Base-by-base conservation (phyloP, 805 yeast species). In the Wilhelminamyces savonicus region DNA sequence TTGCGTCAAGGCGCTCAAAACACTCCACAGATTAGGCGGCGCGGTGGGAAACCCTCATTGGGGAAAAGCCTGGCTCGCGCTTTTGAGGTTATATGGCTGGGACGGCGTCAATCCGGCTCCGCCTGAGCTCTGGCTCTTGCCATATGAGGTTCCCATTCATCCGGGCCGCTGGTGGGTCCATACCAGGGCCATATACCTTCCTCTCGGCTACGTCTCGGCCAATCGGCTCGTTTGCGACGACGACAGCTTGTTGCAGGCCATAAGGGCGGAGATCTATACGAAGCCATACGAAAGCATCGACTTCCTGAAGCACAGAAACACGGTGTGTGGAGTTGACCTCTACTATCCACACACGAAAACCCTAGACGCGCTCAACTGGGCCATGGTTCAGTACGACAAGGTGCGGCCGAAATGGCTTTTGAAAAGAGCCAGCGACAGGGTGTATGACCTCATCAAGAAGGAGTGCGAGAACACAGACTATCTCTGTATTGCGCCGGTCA, bases 121-220 rank as follows among this genome's bases (percentile, higher is more conserved):
- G 3, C 90, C 97, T 2, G 99, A 92, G 50, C 59, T 87, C 28
- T 92, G 95, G 92, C 56, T 81, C 35, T 55, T 90, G 24, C 99
- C 98, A 2, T 83, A 86, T 37, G 50, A 66, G 28, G 46, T 81
- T 2, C 94, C 95, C 0, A 65, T 87, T 23, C 97, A 92, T 49
- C 98, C 99, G 1, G 94, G 88, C 21, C 73, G 84, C 50, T 92
- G 97, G 98, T 92, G 99, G 99, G 96, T 90, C 14, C 99, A 92
- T 49, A 88, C 97, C 0, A 67, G 99, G 33, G 95, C 92, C 1
- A 84, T 92, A 14, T 92, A 88, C 46, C 54, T 83, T 20, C 88
- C 97, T 0, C 61, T 90, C 45, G 90, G 96, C 12, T 92, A 90
- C 52, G 52, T 92, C 7, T 75, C 82, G 10, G 62, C 83, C 28